Percentiles rank a stretch among this genome's conserved stretches.
phyloP scores from a whole-genome alignment of 768 basidiomycete genomes.

The Pleurotus citrinopileatus region DNA sequence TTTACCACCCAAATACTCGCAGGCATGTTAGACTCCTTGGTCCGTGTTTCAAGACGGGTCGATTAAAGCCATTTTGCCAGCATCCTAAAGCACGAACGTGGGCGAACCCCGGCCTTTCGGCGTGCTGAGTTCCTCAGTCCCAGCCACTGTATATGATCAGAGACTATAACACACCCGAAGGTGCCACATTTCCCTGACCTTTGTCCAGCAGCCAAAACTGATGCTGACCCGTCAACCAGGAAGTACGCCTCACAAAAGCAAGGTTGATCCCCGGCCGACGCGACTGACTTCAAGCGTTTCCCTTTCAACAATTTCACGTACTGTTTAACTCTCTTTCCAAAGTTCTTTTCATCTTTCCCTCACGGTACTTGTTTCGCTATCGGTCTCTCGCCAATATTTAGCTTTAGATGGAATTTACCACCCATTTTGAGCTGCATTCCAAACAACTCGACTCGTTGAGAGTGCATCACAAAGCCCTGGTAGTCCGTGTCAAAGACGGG shows the following conservation, averaged over 20 bases:
- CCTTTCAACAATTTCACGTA: conserved; percentile 82
- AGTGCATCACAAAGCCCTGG: conserved; percentile 42
- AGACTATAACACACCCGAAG: conserved; percentile 68
- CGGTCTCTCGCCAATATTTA: conserved; percentile 81
- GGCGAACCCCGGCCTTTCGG: conserved; percentile 50
- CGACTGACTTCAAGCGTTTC: conserved; percentile 75
- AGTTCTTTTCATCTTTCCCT: conserved; percentile 84
- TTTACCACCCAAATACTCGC: conserved; percentile 78
- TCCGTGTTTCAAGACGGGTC: conserved; percentile 84
- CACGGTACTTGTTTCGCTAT: conserved; percentile 83
- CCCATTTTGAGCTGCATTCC: conserved; percentile 83
- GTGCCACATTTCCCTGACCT: conserved; percentile 59
- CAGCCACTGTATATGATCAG: conserved; percentile 47
- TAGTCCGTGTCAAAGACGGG: conserved; percentile 45
- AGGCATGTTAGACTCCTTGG: conserved; percentile 84
- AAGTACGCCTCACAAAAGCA: conserved; percentile 51
- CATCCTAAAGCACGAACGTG: conserved; percentile 67
- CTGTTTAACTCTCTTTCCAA: conserved; percentile 80
- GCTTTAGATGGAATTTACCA: conserved; percentile 86
- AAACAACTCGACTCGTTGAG: conserved; percentile 81
- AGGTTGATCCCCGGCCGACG: conserved; percentile 52
- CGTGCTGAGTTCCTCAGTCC: conserved; percentile 65
- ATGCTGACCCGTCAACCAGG: conserved; percentile 63
- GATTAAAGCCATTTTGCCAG: conserved; percentile 77
- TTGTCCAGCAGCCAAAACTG: conserved; percentile 62